Base-by-base conservation (phyloP, 257 asterid genomes). In the Rubia yunnanensis region DNA sequence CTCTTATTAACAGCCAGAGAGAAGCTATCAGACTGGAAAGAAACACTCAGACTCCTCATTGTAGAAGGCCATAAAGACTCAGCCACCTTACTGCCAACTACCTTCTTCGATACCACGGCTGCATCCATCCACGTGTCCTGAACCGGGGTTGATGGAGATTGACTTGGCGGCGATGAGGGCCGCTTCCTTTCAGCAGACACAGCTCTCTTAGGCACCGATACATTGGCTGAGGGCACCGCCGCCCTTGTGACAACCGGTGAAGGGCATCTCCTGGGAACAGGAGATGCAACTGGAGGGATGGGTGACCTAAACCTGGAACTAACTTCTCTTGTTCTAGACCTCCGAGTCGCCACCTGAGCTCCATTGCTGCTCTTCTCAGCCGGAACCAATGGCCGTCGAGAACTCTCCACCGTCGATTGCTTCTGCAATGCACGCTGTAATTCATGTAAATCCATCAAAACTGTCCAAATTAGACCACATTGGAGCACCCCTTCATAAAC, bases 11-110 rank as follows among this genome's bases (percentile, higher is more conserved):
- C 49, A 2, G 97, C 85, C 55, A 78, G 70, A 49, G 86, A 73
- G 58, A 73, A 30, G 3, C 76, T 32, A 76, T 80, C 91, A 30
- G 88, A 75, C 73, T 87, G 95, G 66, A 84, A 83, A 48, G 95
- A 87, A 64, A 58, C 82, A 60, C 80, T 76, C 30, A 76, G 85
- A 74, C 86, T 84, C 68, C 88, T 79, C 95, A 81, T 87, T 36
- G 89, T 89, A 44, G 92, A 82, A 0, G 96, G 92, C 95, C 96
- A 85, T 78, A 89, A 79, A 73, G 87, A 82, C 73, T 87, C 95
- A 0, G 95, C 82, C 71, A 80, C 75, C 50, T 81, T 83, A 69
- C 71, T 84, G 53, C 80, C 77, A 23, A 57, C 73, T 44, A 74
- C 59, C 81, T 82, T 86, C 68, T 82, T 79, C 5, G 89, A 81